Evolutionary conservation across 73 alveolate genomes (phyloP), one percentile per base, ranked within the genome.

Genomic region (Diophrys sp.): DNA sequence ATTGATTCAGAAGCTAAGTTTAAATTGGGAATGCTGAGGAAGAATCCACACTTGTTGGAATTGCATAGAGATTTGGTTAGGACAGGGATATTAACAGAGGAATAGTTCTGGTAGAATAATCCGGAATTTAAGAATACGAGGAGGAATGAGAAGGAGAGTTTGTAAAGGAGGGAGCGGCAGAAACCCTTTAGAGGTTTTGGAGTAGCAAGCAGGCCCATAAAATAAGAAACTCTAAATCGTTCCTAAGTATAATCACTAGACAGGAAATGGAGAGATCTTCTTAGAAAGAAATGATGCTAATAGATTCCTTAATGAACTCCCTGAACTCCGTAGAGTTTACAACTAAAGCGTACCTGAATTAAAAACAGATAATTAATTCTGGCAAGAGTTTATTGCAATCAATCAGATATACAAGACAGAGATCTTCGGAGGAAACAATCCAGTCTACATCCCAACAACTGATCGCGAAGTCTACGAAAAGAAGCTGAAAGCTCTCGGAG

Each of bases 351-450:
- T 73, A 0, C 90, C 84, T 0, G 29, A 29, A 28, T 1, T 31
- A 31, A 29, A 57, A 23, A 29, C 84, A 14, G 91, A 83, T 54
- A 11, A 66, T 24, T 83, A 83, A 23, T 83, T 83, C 73, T 83
- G 91, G 91, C 56, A 33, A n/a, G 85, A 75, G 32, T 83, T 83
- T 68, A 27, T 83, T 29, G 74, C 26, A 34, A 75, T 33, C 25
- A 83, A 83, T 75, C 54, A 54, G 55, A 14, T 75, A 32, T 83
- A 70, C 66, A 75, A 75, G 67, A 83, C 86, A 0, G 85, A 75
- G 54, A 75, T 75, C 26, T 73, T 83, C 29, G 83, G 85, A 1
- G 91, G 91, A 28, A 57, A 57, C 33, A 83, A 83, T 54, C 91
- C 91, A 14, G 74, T 83, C 27, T 83, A 33, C 67, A 67, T 83